These are phyloP conservation scores for Trebouxiophyceae sp. DNA, from an alignment of 163 green algal species.

Conservation along the genomic window DNA sequence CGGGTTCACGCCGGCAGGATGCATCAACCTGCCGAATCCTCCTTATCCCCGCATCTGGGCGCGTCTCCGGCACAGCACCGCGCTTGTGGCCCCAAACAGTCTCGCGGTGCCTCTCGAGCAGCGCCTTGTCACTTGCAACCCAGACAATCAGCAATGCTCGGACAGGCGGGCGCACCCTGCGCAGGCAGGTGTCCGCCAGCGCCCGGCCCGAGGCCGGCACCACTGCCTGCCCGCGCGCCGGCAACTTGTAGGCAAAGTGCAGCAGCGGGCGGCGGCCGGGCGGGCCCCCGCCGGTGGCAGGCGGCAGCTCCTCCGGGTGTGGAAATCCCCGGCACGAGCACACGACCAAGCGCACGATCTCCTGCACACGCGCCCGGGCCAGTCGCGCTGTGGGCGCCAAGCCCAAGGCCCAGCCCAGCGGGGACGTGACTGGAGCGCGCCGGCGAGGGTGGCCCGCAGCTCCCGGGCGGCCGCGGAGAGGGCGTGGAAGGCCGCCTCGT, in stretches of 20 bases:
- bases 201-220: slow-evolving; percentile 5
- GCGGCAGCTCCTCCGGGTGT: slow-evolving; percentile 7
- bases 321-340: not conserved
- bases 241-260: slow-evolving; percentile 33
- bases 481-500: slow-evolving; percentile 31
- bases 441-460: slow-evolving; percentile 9
- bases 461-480: slow-evolving; percentile 19
- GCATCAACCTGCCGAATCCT: not conserved
- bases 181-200: not conserved
- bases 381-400: not conserved
- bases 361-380: too few relatives aligned
- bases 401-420: not conserved
- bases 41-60: too few relatives aligned
- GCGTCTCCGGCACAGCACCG: too few relatives aligned
- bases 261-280: slow-evolving; percentile 28
- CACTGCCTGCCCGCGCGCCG: slow-evolving; percentile 24
- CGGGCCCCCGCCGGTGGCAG: slow-evolving; percentile 16
- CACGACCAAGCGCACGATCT: slow-evolving; percentile 1
- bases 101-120: not conserved
- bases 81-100: not conserved
- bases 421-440: slow-evolving; percentile 8
- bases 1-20: not conserved
- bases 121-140: not conserved
- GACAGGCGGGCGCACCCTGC: not conserved
- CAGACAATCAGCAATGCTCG: not conserved